A percentile compares a stretch with the other conserved stretches of the same genome.
phyloP scores from a whole-genome alignment of 1,284 basidiomycete species.

The Microbotryum intermedium region DNA sequence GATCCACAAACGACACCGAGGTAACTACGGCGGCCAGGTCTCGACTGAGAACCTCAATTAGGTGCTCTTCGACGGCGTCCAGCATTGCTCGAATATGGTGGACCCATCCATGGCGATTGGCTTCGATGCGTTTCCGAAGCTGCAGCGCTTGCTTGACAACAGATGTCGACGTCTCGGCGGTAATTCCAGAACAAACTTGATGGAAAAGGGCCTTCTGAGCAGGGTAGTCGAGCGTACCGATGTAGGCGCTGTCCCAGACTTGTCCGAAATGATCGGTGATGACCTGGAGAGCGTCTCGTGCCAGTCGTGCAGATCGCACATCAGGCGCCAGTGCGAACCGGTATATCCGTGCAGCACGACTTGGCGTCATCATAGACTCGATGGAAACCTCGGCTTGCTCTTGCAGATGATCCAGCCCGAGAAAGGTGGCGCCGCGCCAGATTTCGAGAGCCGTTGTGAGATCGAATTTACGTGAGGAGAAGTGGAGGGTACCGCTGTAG shows the following conservation, averaged over 20 bases:
- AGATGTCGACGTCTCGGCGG: conserved; percentile 55
- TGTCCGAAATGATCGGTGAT: conserved; percentile 73
- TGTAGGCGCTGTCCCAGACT: conserved; percentile 72
- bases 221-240: conserved; percentile 58
- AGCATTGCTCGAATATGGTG: conserved; percentile 41
- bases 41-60: conserved; percentile 21
- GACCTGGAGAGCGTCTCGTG: conserved; percentile 60
- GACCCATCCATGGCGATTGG: conserved; percentile 28
- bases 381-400: conserved; percentile 72
- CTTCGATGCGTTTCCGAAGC: conserved; percentile 34
- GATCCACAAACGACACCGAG: conserved; percentile 28
- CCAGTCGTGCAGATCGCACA: conserved; percentile 61
- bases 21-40: conserved; percentile 27
- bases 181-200: conserved; percentile 59
- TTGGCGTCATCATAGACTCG: conserved; percentile 54
- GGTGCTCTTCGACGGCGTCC: conserved; percentile 31
- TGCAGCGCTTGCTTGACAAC: conserved; percentile 41
- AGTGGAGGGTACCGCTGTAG: conserved; percentile 86
- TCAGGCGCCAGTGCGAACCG: conserved; percentile 67
- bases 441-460: conserved; percentile 84
- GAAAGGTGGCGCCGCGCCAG: conserved; percentile 71
- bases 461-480: conserved; percentile 87
- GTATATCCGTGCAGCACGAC: conserved; percentile 66
- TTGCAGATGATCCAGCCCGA: conserved; percentile 64
- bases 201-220: conserved; percentile 59